Conservation (phyloP, 768 basidiomycete genomes). For the Xerocomus brunneocitrinus region DNA sequence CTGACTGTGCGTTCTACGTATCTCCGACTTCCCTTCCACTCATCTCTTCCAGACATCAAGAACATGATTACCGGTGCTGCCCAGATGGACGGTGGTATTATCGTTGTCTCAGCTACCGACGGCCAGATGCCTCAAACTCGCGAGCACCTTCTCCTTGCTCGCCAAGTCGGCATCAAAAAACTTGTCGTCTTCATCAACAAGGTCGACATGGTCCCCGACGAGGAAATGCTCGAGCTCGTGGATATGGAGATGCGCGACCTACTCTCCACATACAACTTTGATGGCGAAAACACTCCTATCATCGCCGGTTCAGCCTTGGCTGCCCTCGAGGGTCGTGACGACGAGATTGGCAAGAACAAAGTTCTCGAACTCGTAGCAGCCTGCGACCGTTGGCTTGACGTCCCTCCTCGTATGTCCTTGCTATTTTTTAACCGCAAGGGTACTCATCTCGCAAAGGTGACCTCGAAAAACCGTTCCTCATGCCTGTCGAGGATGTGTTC, state of each 20-base stretch:
- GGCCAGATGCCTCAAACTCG: constrained; percentile 99
- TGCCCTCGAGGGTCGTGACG: constrained; percentile 83
- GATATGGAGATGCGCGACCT: constrained; percentile 99
- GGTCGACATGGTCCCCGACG: constrained; percentile 92
- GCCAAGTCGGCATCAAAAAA: constrained; percentile 96
- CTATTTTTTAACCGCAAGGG: neutral
- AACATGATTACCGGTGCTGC: constrained; percentile 99
- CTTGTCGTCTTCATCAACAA: constrained; percentile 99
- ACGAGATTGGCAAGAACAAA: constrained; percentile 74
- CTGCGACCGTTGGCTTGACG: constrained; percentile 92
- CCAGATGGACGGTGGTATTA: constrained; percentile 95
- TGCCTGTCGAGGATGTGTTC: constrained; percentile 95
- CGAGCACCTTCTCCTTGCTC: constrained; percentile 95
- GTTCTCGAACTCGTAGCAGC: constrained; percentile 78
- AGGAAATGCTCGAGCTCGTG: constrained; percentile 98
- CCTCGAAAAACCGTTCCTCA: constrained; percentile 95
- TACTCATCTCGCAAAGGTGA: constrained; percentile 55
- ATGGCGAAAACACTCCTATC: constrained; percentile 98
- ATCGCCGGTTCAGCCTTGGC: constrained; percentile 96
- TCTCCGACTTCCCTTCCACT: constrained; percentile 2
- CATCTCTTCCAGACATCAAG: constrained; percentile 66
- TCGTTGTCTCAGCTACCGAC: constrained; percentile 96
- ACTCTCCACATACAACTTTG: constrained; percentile 86
- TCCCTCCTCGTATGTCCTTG: constrained; percentile 70
- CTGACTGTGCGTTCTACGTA: constrained; percentile 64